Base-by-base conservation (phyloP, 1,284 basidiomycete species). In the Singerocomus rubriflavus region DNA sequence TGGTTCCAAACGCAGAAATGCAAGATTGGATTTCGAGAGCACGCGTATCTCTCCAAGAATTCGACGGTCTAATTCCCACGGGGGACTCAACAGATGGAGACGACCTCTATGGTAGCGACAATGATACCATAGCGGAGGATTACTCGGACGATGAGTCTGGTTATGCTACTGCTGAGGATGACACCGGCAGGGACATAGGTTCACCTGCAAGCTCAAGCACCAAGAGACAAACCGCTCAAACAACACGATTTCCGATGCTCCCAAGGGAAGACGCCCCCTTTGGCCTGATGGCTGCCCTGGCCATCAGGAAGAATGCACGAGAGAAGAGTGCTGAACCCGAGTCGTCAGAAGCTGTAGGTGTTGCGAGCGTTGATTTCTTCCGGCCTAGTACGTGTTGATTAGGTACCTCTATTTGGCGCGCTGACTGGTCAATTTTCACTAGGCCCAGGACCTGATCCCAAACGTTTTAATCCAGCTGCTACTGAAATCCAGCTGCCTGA, bases 1-100 rank as follows among this genome's bases (percentile, higher is more conserved):
- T 63, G 46, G 57, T 64, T 35, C 62, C 61, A 37, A 70, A 68
- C 53, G 68, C 69, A 43, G 72, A 72, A 53, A 79, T 87, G 48
- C 77, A 81, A 58, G 80, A 85, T 54, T 90, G 87, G 87, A 81
- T 90, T 50, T 73, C 79, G 14, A 84, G 81, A 61, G 86, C 86
- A 2, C 78, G 81, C 37, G 78, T 81, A 50, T 83, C 78, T 31
- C 73, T 88, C 38, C 75, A 80, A 50, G 79, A 83, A 42, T 84
- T 86, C 52, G 84, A 81, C 14, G 78, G 76, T 6, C 79, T 81
- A 59, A 81, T 87, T 52, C 80, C 48, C 74, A 73, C 56, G 69
- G 78, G 60, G 62, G 83, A 50, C 72, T 77, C 52, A 29, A 17
- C 34, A 21, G 67, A 71, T 25, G 65, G 61, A 25, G 71, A 71